Base-by-base conservation (phyloP, 257 asterid genomes). In the Verbascum thapsus region DNA sequence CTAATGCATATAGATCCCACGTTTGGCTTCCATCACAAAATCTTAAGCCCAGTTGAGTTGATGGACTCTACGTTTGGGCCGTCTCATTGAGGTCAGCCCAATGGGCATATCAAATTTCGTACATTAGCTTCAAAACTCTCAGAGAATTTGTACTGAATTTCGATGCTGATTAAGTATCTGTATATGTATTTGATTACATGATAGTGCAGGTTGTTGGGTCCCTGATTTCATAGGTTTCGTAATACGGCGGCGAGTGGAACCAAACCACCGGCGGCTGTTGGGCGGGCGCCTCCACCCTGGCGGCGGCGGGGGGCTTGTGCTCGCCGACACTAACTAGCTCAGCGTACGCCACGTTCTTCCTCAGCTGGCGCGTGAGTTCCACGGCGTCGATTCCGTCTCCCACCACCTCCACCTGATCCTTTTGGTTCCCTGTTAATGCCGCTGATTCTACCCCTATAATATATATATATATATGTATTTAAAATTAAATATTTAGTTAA, bases 371-470 rank as follows among this genome's bases (percentile, higher is more conserved):
- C 3, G 79, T 69, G 9, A 88, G 69, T 45, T 17, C 54, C 35
- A 78, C 88, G 0, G 95, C 75, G 55, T 88, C 96, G 18, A 84
- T 67, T 70, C 73, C 81, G 3, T 74, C 85, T 40, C 96, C 96
- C 0, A 78, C 67, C 10, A 88, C 87, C 66, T 68, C 85, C 41
- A 88, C 61, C 54, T 71, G 63, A 6, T 84, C 60, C 70, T 63
- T 88, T 0, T 17, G 77, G 7, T 53, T 9, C 40, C 83, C 96
- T 0, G 72, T 39, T 17, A 86, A 10, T 7, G 85, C 59, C 56
- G 74, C 78, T 0, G 86, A 83, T 12, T 62, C 79, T 20, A 83
- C 88, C 8, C 86, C 84, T 74, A 41, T n/a, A 5, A 11, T 19
- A n/a, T n/a, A n/a, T 4, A 13, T 23, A 61, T 1, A 26, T 5